Evolutionary conservation across 225 moss, liverwort and hornwort species (phyloP).

Genomic region (Neckera pumila): DNA sequence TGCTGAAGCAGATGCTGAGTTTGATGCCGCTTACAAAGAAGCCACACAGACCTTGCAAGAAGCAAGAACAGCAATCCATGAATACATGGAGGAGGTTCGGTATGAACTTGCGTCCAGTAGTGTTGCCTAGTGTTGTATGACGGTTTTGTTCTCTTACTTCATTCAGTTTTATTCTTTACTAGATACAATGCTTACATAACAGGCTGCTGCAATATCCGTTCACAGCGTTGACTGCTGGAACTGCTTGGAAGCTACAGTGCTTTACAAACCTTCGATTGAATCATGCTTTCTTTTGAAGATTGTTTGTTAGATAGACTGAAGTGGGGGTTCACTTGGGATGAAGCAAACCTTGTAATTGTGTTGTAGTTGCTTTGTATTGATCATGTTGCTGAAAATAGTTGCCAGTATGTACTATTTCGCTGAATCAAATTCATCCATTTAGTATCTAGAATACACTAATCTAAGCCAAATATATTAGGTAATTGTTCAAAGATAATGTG

Average conservation of each 20-base stretch:
- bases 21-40: conserved; percentile 82
- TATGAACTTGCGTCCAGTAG: conserved; percentile 36
- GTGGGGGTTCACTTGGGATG: background rate
- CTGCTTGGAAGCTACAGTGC: background rate
- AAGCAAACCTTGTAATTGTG: background rate
- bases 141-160: background rate
- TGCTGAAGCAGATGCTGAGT: conserved; percentile 76
- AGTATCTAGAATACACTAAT: background rate
- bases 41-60: conserved; percentile 68
- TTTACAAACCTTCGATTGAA: background rate
- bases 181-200: background rate
- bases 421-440: background rate
- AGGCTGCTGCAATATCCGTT: background rate
- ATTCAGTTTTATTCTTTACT: background rate
- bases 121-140: background rate
- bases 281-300: background rate
- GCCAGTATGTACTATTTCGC: background rate
- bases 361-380: background rate
- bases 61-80: conserved; percentile 59
- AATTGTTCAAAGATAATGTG: background rate
- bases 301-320: background rate
- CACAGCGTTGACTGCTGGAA: background rate
- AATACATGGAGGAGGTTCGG: conserved; percentile 74
- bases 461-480: background rate
- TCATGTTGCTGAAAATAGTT: background rate